These are phyloP conservation scores for Schoenoplectus triqueter DNA, from an alignment of 202 grass and related monocot species.

Conservation along the genomic window DNA sequence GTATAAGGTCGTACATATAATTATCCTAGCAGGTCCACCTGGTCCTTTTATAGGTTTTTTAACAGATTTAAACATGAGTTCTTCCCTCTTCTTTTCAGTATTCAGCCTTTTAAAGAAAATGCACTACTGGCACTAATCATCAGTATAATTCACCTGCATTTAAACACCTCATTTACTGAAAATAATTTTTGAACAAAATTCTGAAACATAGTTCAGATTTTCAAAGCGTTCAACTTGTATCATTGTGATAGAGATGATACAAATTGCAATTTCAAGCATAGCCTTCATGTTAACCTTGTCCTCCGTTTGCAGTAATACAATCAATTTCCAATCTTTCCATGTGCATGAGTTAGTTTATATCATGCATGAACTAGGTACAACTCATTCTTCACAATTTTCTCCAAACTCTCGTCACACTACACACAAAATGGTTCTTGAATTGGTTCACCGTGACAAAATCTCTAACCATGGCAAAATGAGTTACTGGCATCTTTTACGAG, in stretches of 20 bases:
- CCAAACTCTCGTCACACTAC: background rate
- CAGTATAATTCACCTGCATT: background rate
- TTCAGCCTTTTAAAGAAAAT: conserved; percentile 27
- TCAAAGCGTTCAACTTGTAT: background rate
- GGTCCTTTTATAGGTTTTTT: background rate
- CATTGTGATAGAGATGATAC: background rate
- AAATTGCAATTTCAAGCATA: conserved; percentile 9
- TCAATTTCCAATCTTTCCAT: background rate
- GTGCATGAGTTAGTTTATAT: background rate
- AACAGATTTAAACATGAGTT: conserved; percentile 14
- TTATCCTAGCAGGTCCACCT: background rate
- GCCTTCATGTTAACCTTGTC: background rate
- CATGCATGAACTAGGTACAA: background rate
- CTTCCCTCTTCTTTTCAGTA: conserved; percentile 4
- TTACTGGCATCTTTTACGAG: conserved; percentile 6
- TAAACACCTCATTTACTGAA: background rate
- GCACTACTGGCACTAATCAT: conserved; percentile 1
- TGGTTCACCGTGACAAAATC: conserved; percentile 24
- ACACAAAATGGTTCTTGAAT: background rate
- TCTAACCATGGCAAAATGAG: background rate
- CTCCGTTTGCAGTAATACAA: background rate
- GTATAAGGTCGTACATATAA: background rate
- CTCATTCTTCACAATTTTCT: background rate
- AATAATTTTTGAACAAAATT: conserved; percentile 19
- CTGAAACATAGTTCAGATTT: background rate